Base-by-base conservation (phyloP, 345 rosid genomes). In the Ceriops tagal region DNA sequence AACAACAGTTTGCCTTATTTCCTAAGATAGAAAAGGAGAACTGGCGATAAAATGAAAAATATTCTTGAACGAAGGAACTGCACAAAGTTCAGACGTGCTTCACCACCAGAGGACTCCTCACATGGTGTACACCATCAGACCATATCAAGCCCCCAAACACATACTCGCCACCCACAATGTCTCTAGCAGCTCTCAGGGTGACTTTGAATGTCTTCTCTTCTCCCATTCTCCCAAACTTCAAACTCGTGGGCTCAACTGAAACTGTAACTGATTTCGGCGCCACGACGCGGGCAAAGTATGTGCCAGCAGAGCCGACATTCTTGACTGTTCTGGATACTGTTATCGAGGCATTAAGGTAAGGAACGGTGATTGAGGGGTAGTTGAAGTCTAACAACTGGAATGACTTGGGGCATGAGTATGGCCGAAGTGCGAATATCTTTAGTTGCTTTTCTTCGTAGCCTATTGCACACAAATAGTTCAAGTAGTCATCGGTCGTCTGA, bases 351-450 rank as follows among this genome's bases (percentile, higher is more conserved):
- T 19, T 46, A 1, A 86, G 82, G n/a, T 61, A 20, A 1, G 73
- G 74, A 56, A 83, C 61, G 13, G 85, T 16, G 66, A 88, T 77
- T 7, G 90, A 80, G 20, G 92, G 90, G 73, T 84, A 81, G 85
- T 86, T 88, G 56, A 86, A 79, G 53, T 80, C 65, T 5, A 26
- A 24, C 5, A 83, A 3, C 1, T 39, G 69, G 64, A 64, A 76
- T 1, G 72, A 46, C 51, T 73, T 32, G 0, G 82, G 78, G 58
- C 90, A 83, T 5, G 20, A 3, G 76, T 76, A 71, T 21, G 79
- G 72, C 47, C 66, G 58, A 0, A 65, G 65, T 0, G 73, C 46
- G 68, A 80, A 71, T 7, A 70, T 0, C 22, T 10, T 43, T 4
- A 86, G 31, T 18, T 53, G 32, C 19, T 27, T 69, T 8, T 59